phyloP scores from a whole-genome alignment of 192 early-diverging fungal species.

The Backusella psychrophila region DNA sequence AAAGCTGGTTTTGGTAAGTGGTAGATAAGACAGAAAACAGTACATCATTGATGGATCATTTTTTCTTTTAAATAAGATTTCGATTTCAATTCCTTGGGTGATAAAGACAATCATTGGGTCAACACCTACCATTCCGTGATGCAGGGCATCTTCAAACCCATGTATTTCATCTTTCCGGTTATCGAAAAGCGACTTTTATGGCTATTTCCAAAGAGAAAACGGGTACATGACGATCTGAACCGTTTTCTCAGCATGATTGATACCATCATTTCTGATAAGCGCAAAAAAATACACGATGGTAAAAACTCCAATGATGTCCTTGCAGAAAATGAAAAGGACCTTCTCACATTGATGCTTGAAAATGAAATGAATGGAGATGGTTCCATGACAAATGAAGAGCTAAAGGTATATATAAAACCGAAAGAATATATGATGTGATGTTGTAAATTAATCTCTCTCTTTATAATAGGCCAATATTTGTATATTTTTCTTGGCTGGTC shows the following conservation, averaged over 20 bases:
- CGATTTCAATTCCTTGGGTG: conserved; percentile 3
- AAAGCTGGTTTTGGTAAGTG: conserved; percentile 24
- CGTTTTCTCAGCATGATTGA: not conserved
- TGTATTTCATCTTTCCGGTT: not conserved
- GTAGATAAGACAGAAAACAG: not conserved
- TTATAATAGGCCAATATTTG: not conserved
- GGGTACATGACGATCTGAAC: not conserved
- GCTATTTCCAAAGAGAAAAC: not conserved
- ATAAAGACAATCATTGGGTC: not conserved
- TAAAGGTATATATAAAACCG: not conserved
- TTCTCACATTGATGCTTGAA: not conserved
- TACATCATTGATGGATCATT: not conserved
- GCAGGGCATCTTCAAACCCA: not conserved
- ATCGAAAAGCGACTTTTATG: not conserved
- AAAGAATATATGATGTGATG: too few species aligned
- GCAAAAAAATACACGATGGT: not conserved
- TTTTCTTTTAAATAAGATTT: not conserved
- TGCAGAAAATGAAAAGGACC: not conserved
- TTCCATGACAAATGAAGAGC: not conserved
- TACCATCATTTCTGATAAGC: conserved; percentile 12
- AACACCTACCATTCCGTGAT: not conserved
- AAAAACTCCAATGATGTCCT: not conserved
- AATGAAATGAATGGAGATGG: not conserved
- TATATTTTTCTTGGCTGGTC: not conserved
- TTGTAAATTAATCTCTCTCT: conserved; percentile 9